phyloP scores from a whole-genome alignment of 2,329 filamentous ascomycete species.

The Akanthomyces muscarius region DNA sequence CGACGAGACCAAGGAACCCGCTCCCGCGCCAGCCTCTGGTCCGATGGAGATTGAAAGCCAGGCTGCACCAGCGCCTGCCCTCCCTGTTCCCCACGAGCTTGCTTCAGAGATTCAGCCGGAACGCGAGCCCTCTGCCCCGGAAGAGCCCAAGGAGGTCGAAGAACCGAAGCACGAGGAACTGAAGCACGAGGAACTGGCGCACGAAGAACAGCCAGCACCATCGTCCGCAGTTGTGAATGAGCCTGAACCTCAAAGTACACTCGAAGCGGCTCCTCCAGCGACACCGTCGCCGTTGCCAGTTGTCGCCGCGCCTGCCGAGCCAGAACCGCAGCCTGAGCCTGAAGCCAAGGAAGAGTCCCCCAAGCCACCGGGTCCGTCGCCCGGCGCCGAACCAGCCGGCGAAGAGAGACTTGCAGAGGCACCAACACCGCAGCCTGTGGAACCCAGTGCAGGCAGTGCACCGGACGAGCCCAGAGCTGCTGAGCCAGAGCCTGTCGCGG shows the following conservation, averaged over 20 bases:
- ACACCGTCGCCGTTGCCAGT: neutral
- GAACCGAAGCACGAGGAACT: neutral
- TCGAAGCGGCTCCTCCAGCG: neutral
- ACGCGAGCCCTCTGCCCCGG: neutral
- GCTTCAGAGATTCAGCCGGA: neutral
- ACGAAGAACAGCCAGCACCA: neutral
- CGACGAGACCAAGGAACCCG: conserved; percentile 22
- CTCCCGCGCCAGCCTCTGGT: neutral
- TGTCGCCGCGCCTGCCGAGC: neutral
- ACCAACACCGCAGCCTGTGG: neutral
- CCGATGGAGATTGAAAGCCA: conserved; percentile 16
- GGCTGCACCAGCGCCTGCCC: conserved; percentile 14
- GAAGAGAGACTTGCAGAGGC: conserved; percentile 10
- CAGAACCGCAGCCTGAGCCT: neutral
- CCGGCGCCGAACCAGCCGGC: conserved; percentile 1
- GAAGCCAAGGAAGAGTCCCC: neutral
- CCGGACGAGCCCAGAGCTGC: conserved; percentile 9
- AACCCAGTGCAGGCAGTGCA: neutral
- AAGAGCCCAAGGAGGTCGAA: neutral
- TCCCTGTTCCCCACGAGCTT: neutral
- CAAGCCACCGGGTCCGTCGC: neutral
- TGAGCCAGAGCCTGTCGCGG: neutral
- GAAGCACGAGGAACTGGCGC: neutral
- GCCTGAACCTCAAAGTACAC: neutral
- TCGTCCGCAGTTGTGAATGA: neutral